phyloP scores from a whole-genome alignment of 768 basidiomycete species.

The Podaxis rugospora region DNA sequence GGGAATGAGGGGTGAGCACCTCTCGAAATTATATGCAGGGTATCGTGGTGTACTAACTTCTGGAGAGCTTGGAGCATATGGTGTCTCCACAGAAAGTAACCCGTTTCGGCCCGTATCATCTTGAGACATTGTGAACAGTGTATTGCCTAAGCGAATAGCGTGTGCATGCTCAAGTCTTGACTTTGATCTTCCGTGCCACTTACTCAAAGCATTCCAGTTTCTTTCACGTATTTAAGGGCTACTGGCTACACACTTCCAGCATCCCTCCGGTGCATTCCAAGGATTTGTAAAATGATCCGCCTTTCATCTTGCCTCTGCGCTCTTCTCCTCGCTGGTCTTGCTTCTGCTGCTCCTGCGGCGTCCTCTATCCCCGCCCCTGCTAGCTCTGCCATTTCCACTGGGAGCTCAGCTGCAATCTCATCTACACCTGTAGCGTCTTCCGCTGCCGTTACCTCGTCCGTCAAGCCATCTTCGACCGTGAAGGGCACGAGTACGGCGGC shows the following conservation, averaged over 20 bases:
- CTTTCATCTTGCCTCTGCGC: slow-evolving; percentile 29
- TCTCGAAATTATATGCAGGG: background rate
- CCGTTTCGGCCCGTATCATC: background rate
- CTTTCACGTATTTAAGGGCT: slow-evolving; percentile 7
- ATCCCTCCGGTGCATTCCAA: background rate
- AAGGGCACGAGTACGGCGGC: slow-evolving; percentile 13
- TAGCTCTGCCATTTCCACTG: slow-evolving; percentile 13
- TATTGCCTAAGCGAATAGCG: background rate
- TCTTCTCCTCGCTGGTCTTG: slow-evolving; percentile 26
- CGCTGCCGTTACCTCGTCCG: background rate
- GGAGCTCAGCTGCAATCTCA: slow-evolving; percentile 16
- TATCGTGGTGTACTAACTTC: background rate
- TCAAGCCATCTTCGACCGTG: slow-evolving; percentile 15
- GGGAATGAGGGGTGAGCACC: background rate
- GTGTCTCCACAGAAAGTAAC: background rate
- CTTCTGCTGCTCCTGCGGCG: slow-evolving; percentile 22
- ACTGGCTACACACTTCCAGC: background rate
- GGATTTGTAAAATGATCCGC: slow-evolving; percentile 29
- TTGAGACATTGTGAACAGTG: background rate
- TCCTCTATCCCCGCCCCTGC: slow-evolving; percentile 15
- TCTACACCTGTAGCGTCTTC: slow-evolving; percentile 6
- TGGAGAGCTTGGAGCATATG: slow-evolving; percentile 1
- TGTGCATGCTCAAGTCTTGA: background rate
- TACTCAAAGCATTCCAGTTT: background rate
- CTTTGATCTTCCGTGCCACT: background rate